Conservation (phyloP, 73 alveolate species). For the Paramecium biaurelia region DNA sequence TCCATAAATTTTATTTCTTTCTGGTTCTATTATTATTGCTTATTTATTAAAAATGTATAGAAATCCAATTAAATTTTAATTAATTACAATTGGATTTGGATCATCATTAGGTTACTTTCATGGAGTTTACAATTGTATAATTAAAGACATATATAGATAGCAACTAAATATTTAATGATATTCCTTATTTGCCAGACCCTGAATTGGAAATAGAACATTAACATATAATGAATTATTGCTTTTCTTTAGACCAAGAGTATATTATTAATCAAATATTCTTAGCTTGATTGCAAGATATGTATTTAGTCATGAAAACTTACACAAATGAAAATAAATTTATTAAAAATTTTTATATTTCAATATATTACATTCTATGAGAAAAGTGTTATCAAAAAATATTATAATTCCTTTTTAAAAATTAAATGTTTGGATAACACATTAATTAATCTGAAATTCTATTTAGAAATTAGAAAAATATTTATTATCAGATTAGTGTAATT, state of each 20-base stretch:
- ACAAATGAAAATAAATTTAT: not conserved
- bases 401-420: too few relatives aligned
- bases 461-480: not conserved
- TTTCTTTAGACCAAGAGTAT: conserved; percentile 18
- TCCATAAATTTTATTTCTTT: not conserved
- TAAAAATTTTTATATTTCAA: too few relatives aligned
- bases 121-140: conserved; percentile 28
- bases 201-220: not conserved
- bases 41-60: conserved; percentile 32
- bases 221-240: conserved; percentile 29
- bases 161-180: conserved; percentile 37
- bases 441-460: not conserved
- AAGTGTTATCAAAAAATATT: too few relatives aligned
- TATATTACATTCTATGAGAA: too few relatives aligned
- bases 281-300: conserved; percentile 7
- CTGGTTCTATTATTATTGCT: conserved; percentile 23
- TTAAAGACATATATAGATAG: not conserved
- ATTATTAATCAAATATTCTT: not conserved
- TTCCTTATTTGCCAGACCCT: conserved; percentile 7
- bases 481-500: too few relatives aligned
- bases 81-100: conserved; percentile 26
- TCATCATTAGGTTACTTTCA: conserved; percentile 32
- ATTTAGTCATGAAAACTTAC: not conserved
- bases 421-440: not conserved
- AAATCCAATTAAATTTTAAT: conserved; percentile 34